Evolutionary conservation across 23 red algal species (phyloP).

Genomic region (Agarophyton chilense): DNA sequence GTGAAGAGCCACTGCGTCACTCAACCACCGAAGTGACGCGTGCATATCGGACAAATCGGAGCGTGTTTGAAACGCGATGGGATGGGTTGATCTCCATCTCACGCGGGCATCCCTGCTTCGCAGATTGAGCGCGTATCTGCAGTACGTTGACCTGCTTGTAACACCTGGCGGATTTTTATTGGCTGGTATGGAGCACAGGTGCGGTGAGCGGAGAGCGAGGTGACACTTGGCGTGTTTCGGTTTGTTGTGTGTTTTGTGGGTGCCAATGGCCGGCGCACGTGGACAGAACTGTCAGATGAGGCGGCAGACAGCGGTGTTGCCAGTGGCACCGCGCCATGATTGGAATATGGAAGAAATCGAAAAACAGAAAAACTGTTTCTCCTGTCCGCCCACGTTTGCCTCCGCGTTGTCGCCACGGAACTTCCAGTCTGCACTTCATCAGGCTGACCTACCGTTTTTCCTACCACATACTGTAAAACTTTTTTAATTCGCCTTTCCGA

Average conservation of each 20-base stretch:
- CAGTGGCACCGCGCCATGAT: neutral
- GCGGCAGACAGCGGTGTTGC: neutral
- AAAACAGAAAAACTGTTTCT: too few relatives aligned
- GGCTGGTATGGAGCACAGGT: neutral
- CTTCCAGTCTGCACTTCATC: too few relatives aligned
- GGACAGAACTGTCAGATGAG: neutral
- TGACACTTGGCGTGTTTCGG: neutral
- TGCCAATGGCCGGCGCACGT: neutral
- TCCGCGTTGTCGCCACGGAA: too few relatives aligned
- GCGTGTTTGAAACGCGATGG: neutral
- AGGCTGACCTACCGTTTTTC: too few relatives aligned
- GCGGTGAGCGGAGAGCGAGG: too few relatives aligned
- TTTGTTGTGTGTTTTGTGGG: neutral
- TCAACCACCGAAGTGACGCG: neutral
- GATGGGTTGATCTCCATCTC: neutral
- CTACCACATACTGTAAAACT: too few relatives aligned
- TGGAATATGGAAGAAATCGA: too few relatives aligned
- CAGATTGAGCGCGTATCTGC: conserved; percentile 16
- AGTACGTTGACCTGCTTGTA: conserved; percentile 7
- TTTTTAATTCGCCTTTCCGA: too few relatives aligned
- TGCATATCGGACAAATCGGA: neutral
- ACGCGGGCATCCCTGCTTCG: too few relatives aligned
- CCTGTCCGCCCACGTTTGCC: too few relatives aligned
- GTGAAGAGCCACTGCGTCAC: neutral
- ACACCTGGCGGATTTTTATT: neutral